Percentiles rank a stretch among this genome's conserved stretches.
Conservation (phyloP, 495 filamentous ascomycete genomes). For the Penicillium mononematosum region DNA sequence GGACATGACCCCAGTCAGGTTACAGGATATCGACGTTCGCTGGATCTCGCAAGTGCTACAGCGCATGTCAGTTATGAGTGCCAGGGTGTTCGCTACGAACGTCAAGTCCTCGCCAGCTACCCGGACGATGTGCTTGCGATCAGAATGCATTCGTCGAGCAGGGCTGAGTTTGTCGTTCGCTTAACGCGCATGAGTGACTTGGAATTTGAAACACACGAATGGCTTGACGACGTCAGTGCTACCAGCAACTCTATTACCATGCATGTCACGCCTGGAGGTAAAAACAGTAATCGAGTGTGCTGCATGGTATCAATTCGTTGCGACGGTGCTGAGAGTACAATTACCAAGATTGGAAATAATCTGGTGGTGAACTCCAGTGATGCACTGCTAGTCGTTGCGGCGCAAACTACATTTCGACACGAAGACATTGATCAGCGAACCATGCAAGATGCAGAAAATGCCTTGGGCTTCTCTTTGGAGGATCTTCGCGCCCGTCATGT, state of each 20-base stretch:
- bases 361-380: constrained; percentile 31
- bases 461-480: constrained; percentile 18
- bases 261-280: constrained; percentile 42
- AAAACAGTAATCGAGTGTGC: constrained; percentile 32
- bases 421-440: constrained; percentile 26
- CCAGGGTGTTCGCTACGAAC: constrained; percentile 28
- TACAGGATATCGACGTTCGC: constrained; percentile 41
- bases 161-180: constrained; percentile 27
- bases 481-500: constrained; percentile 31
- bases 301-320: constrained; percentile 32
- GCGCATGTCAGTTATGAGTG: constrained; percentile 40
- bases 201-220: constrained; percentile 43
- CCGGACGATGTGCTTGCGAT: constrained; percentile 45
- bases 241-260: constrained; percentile 32
- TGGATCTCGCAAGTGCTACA: constrained; percentile 41
- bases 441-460: constrained; percentile 25
- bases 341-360: constrained; percentile 32
- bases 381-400: constrained; percentile 37
- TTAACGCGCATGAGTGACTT: constrained; percentile 36
- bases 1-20: constrained; percentile 33
- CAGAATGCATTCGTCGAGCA: constrained; percentile 33
- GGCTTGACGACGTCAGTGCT: constrained; percentile 34
- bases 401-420: constrained; percentile 42
- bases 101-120: constrained; percentile 42
- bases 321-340: constrained; percentile 21